phyloP scores from a whole-genome alignment of 2,329 filamentous ascomycete genomes.

The Nemania sp. region DNA sequence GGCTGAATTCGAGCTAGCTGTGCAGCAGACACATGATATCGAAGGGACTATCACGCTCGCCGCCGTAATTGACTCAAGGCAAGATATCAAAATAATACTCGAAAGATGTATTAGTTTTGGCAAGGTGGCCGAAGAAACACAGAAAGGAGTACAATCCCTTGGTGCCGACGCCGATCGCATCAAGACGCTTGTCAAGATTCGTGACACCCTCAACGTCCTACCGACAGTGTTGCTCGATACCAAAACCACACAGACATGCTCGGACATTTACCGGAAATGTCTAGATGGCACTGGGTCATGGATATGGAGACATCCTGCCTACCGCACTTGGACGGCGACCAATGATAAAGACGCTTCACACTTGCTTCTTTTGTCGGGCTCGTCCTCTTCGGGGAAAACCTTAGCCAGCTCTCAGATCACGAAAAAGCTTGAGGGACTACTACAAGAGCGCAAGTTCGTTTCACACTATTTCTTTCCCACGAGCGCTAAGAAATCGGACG shows the following conservation, averaged over 20 bases:
- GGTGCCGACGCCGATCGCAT: slow-evolving; percentile 39
- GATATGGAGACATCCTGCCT: slow-evolving; percentile 38
- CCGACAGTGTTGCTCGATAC: slow-evolving; percentile 41
- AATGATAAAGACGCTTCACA: slow-evolving; percentile 36
- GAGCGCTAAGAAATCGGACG: slow-evolving; percentile 41
- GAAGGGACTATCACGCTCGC: slow-evolving; percentile 45
- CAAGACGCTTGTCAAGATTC: slow-evolving; percentile 42
- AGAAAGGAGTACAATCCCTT: slow-evolving; percentile 36
- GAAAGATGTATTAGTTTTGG: slow-evolving; percentile 27
- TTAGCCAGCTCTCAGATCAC: slow-evolving; percentile 42
- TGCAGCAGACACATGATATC: slow-evolving; percentile 42
- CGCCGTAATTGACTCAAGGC: slow-evolving; percentile 23
- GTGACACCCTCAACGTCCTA: slow-evolving; percentile 37
- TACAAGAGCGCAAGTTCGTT: slow-evolving; percentile 43
- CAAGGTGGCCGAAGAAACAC: slow-evolving; percentile 35
- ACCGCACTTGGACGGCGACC: slow-evolving; percentile 31
- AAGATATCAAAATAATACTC: slow-evolving; percentile 13
- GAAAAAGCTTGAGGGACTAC: slow-evolving; percentile 45
- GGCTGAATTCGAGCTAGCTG: slow-evolving; percentile 37
- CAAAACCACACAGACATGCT: slow-evolving; percentile 44
- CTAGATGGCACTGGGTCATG: slow-evolving; percentile 33
- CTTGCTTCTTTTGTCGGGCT: slow-evolving; percentile 43
- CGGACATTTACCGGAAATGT: slow-evolving; percentile 33
- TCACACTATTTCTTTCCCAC: slow-evolving; percentile 48
- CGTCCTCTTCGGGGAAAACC: slow-evolving; percentile 45